Evolutionary conservation across 73 alveolate genomes (phyloP).

Genomic region (Durusdinium trenchii): DNA sequence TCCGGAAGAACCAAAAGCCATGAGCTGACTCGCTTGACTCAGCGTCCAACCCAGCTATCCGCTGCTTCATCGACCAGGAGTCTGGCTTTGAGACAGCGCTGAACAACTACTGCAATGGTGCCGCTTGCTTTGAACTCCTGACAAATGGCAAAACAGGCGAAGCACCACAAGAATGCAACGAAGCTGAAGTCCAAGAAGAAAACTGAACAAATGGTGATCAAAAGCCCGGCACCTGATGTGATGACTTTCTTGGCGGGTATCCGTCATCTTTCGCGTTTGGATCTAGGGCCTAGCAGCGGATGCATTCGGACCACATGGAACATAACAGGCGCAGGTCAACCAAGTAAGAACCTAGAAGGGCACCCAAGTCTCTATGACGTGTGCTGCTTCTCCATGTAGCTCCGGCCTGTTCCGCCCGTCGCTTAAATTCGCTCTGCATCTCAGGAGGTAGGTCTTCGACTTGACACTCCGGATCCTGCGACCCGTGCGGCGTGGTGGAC

Average conservation of each 20-base stretch:
- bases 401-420: conserved; percentile 74
- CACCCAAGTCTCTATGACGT: neutral
- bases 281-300: neutral
- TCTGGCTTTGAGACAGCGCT: conserved; percentile 62
- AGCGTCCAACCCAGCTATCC: conserved; percentile 59
- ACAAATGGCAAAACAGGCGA: neutral
- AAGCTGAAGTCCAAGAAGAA: neutral
- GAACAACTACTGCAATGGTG: conserved; percentile 84
- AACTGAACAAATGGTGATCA: neutral
- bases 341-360: neutral
- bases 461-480: conserved; percentile 76
- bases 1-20: too few relatives aligned
- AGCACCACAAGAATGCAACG: neutral
- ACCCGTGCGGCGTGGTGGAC: neutral
- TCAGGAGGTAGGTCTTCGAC: conserved; percentile 81
- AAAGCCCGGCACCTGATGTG: neutral
- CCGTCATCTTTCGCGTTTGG: neutral
- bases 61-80: conserved; percentile 8
- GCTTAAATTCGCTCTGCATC: conserved; percentile 62
- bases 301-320: neutral
- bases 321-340: neutral
- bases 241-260: neutral
- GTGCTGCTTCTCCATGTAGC: neutral
- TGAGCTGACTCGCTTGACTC: too few relatives aligned
- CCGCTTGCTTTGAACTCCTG: conserved; percentile 78